These are phyloP conservation scores for Oenanthe javanica DNA, from an alignment of 140 eudicot genomes.

Conservation along the genomic window DNA sequence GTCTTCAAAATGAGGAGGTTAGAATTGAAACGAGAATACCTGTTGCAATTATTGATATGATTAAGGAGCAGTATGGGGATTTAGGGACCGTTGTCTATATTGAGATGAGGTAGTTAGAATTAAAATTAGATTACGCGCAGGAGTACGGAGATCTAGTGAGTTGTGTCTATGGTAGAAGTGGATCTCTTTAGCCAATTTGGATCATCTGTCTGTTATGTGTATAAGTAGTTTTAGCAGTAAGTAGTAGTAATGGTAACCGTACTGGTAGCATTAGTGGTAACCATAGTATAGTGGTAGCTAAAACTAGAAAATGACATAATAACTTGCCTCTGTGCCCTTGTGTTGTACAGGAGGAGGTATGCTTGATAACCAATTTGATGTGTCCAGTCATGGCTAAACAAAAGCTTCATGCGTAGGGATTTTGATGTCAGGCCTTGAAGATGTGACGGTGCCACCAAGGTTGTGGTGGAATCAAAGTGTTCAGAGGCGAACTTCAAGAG, in stretches of 20 bases:
- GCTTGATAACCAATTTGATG: conserved; percentile 36
- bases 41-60: background rate
- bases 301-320: conserved; percentile 71
- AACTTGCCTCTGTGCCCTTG: conserved; percentile 80
- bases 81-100: conserved; percentile 1
- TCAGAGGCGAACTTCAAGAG: background rate
- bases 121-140: background rate
- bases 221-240: background rate
- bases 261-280: background rate
- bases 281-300: conserved; percentile 39
- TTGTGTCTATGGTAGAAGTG: conserved; percentile 35
- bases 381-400: conserved; percentile 25
- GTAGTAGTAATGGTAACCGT: background rate
- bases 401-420: conserved; percentile 22
- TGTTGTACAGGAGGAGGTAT: conserved; percentile 78
- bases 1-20: background rate
- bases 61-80: conserved; percentile 26
- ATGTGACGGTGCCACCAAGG: background rate
- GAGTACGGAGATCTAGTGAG: conserved; percentile 17
- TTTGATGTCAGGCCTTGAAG: conserved; percentile 25
- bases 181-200: conserved; percentile 30
- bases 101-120: background rate
- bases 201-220: conserved; percentile 26
- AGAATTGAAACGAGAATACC: background rate
- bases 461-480: background rate